A percentile compares a stretch with the other conserved stretches of the same genome.
These are phyloP conservation scores for Drosera capensis DNA, from an alignment of 148 eudicot species.

Conservation along the genomic window DNA sequence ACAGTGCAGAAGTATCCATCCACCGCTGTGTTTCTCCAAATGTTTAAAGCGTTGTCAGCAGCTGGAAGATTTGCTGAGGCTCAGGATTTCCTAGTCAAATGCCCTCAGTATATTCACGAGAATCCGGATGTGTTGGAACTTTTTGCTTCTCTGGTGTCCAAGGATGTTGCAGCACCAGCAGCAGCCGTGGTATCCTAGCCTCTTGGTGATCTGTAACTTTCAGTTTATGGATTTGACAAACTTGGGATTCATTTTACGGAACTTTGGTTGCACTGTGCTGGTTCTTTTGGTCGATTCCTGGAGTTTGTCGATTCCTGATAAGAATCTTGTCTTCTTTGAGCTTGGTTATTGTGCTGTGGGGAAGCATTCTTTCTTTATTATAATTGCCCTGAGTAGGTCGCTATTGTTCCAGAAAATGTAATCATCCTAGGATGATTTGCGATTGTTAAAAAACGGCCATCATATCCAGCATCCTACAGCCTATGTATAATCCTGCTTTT, in stretches of 20 bases:
- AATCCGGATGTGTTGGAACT: constrained; percentile 67
- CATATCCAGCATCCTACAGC: no score
- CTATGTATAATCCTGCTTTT: no score
- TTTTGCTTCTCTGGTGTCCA: constrained; percentile 33
- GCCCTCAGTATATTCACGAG: constrained; percentile 48
- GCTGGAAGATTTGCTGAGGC: constrained; percentile 54
- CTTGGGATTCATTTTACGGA: neutral
- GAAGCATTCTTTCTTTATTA: no score
- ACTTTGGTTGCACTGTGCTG: neutral
- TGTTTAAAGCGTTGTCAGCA: constrained; percentile 53
- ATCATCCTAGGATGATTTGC: no score
- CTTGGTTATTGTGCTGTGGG: no score
- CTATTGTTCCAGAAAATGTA: no score
- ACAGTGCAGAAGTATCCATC: constrained; percentile 48
- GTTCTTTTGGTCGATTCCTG: no score
- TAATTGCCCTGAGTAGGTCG: no score
- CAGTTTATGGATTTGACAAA: neutral
- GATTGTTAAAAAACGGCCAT: no score
- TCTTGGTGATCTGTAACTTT: neutral
- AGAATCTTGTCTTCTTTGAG: no score
- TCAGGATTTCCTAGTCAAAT: constrained; percentile 45
- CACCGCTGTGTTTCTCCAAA: constrained; percentile 23
- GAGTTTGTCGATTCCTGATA: no score
- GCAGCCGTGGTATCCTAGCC: constrained; percentile 25
- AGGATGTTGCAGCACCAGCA: constrained; percentile 9